These are phyloP conservation scores for Hyaloscypha bicolor DNA, from an alignment of 495 filamentous ascomycete species.

Conservation along the genomic window DNA sequence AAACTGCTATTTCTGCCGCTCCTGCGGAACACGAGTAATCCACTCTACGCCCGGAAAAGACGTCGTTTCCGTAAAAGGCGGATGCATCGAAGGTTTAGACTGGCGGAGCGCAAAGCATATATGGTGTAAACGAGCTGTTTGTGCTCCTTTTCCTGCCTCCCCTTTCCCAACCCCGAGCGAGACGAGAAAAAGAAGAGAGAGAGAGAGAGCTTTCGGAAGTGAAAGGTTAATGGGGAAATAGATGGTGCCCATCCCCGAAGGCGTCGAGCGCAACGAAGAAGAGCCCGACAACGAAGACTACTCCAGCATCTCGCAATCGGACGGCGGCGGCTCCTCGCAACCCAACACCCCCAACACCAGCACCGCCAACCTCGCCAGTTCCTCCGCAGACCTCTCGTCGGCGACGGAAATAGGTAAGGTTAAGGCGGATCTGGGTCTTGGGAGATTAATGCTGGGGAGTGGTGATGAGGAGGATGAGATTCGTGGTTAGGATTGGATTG, in stretches of 20 bases:
- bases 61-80: conserved; percentile 61
- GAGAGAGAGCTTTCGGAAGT: neutral
- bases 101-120: conserved; percentile 60
- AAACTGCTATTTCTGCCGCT: conserved; percentile 61
- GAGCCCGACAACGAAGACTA: conserved; percentile 34
- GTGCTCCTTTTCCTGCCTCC: conserved; percentile 2
- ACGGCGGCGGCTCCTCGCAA: neutral
- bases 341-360: too few relatives aligned
- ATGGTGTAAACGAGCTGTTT: conserved; percentile 57
- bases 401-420: neutral
- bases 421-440: neutral
- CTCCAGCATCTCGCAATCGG: neutral
- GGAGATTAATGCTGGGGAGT: neutral
- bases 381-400: too few relatives aligned
- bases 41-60: conserved; percentile 54
- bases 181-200: neutral
- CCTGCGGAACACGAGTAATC: conserved; percentile 60
- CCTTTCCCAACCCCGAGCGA: too few relatives aligned
- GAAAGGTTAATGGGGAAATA: conserved; percentile 1
- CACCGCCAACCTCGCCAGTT: too few relatives aligned
- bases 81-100: conserved; percentile 60
- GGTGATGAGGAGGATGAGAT: conserved; percentile 12
- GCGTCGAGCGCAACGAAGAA: conserved; percentile 49
- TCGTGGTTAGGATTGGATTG: neutral
- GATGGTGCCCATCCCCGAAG: conserved; percentile 64